phyloP scores from a whole-genome alignment of 176 grass and related monocot species.

The Avena sativa region DNA sequence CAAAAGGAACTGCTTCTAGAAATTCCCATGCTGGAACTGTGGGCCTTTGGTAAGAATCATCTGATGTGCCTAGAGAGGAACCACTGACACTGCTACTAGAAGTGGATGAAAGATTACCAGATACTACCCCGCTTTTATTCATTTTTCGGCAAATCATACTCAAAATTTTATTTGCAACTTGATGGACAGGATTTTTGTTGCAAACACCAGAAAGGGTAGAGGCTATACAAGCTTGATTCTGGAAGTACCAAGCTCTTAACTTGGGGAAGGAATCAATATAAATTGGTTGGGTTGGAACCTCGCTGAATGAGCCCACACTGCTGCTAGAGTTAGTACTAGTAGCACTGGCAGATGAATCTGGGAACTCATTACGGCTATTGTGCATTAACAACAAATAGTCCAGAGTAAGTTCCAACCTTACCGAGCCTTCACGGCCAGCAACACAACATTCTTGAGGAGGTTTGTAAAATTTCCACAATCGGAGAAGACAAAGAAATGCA shows the following conservation, averaged over 20 bases:
- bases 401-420: conserved; percentile 78
- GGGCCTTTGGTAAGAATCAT: conserved; percentile 79
- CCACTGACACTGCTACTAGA: conserved; percentile 79
- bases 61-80: conserved; percentile 62
- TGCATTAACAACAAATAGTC: conserved; percentile 92
- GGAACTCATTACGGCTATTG: conserved; percentile 62
- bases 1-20: conserved; percentile 95
- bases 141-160: conserved; percentile 94
- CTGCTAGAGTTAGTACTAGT: conserved; percentile 44
- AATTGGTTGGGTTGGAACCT: conserved; percentile 59
- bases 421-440: conserved; percentile 78
- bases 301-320: conserved; percentile 41
- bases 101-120: conserved; percentile 69
- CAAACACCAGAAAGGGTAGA: conserved; percentile 89
- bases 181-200: conserved; percentile 91
- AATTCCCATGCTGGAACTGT: conserved; percentile 92
- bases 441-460: conserved; percentile 80
- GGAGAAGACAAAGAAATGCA: conserved; percentile 97
- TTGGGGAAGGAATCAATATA: conserved; percentile 99
- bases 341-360: conserved; percentile 53
- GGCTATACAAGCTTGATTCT: conserved; percentile 98
- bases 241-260: conserved; percentile 88
- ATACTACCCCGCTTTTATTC: conserved; percentile 57
- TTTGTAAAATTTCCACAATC: conserved; percentile 93
- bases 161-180: conserved; percentile 93